phyloP scores from a whole-genome alignment of 169 alveolate species.

The Babesia sp. region DNA sequence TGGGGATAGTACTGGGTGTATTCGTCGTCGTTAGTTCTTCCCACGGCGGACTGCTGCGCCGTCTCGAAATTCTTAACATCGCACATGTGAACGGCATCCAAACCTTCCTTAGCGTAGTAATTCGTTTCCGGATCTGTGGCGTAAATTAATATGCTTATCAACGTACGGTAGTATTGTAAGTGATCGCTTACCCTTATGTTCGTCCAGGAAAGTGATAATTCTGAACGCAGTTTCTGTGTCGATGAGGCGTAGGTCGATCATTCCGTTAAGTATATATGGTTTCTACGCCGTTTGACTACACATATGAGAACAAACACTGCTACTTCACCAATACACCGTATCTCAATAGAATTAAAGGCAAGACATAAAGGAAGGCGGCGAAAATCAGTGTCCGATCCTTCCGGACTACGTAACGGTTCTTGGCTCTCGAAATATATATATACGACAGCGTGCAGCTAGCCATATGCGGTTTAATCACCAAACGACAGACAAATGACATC shows the following conservation, averaged over 20 bases:
- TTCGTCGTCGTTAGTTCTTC: slow-evolving; percentile 27
- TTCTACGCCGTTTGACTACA: slow-evolving; percentile 37
- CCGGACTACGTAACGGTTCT: too few relatives aligned
- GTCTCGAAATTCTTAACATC: slow-evolving; percentile 3
- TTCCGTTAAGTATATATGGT: slow-evolving; percentile 84
- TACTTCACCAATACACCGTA: too few relatives aligned
- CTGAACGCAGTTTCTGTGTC: slow-evolving; percentile 89
- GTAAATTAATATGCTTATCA: not conserved
- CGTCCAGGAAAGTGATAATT: slow-evolving; percentile 83
- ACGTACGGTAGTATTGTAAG: not conserved
- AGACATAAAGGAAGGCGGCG: too few relatives aligned
- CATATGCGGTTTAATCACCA: too few relatives aligned
- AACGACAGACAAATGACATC: too few relatives aligned
- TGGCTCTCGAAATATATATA: too few relatives aligned
- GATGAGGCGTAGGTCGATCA: slow-evolving; percentile 83
- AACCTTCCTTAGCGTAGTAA: slow-evolving; percentile 44
- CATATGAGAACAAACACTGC: not conserved
- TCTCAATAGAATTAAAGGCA: too few relatives aligned
- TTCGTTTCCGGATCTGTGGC: not conserved
- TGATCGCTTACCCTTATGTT: slow-evolving; percentile 68
- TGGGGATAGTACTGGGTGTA: slow-evolving; percentile 57
- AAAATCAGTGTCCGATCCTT: too few relatives aligned
- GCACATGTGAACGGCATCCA: slow-evolving; percentile 59
- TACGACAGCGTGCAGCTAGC: too few relatives aligned
- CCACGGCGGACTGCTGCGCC: not conserved